Conservation (phyloP, 176 grass and related monocot species). For the Poa pratensis region DNA sequence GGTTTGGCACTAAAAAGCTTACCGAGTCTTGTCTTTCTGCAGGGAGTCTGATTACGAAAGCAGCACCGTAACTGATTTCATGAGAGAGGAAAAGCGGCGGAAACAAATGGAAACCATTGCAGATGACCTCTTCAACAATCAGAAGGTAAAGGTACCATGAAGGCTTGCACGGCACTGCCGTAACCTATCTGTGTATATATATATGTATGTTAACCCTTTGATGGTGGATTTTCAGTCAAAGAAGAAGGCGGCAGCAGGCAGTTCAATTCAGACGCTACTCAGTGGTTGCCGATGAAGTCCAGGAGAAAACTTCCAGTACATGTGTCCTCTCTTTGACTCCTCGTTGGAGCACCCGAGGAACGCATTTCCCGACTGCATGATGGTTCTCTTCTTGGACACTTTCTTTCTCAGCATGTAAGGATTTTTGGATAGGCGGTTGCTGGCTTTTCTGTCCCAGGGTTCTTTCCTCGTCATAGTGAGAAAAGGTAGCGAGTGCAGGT, state of each 20-base stretch:
- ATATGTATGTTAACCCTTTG: conserved; percentile 7
- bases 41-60: conserved; percentile 69
- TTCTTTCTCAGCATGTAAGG: background rate
- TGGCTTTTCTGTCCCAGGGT: background rate
- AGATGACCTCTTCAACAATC: conserved; percentile 86
- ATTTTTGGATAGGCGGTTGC: conserved; percentile 17
- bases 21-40: conserved; percentile 26
- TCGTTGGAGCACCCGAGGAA: background rate
- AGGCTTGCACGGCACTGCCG: background rate
- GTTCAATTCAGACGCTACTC: conserved; percentile 77
- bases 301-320: background rate
- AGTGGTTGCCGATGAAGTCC: conserved; percentile 50
- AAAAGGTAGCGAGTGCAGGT: background rate
- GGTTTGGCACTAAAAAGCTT: conserved; percentile 1
- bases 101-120: conserved; percentile 90
- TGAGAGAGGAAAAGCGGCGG: conserved; percentile 76
- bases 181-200: background rate
- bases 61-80: conserved; percentile 54
- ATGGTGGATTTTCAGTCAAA: conserved; percentile 62
- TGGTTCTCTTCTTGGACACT: background rate
- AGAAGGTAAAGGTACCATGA: conserved; percentile 54
- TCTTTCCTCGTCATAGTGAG: background rate
- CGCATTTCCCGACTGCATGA: background rate
- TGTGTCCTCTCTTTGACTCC: background rate
- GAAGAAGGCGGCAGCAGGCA: conserved; percentile 67